Evolutionary conservation across 1,284 basidiomycete species (phyloP), one percentile per base, ranked within the genome.

Genomic region (Cryptococcus floricola): DNA sequence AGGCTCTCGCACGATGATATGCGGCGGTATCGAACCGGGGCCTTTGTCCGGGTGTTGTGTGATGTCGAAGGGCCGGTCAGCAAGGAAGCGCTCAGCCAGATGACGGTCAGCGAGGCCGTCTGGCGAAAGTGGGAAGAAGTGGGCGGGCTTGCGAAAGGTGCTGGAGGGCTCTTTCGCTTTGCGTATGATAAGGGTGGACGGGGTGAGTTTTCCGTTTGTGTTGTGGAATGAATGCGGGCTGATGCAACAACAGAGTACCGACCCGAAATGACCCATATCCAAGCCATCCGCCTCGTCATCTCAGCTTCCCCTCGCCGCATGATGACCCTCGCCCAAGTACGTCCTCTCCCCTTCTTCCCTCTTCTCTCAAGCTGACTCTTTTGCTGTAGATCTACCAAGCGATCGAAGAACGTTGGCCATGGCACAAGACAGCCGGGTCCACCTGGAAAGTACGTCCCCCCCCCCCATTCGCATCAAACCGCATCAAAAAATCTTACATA

Each of bases 321-420:
- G 59, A 56, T 69, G 53, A 67, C 67, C 9, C 60, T 69, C 28
- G 55, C 59, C 41, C 64, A 67, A 46, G 67, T 69, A 28, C 45
- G 65, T 52, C 25, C 12, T 14, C 12, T 37, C 23, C 23, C 19
- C 23, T 2, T 23, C 18, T 13, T 10, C 3, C 16, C 42, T 12
- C 18, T 14, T n/a, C 2, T 37, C 8, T 27, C 5, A n/a, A n/a
- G n/a, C 37, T 23, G 19, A 46, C 43, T n/a, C 8, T 2, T 18
- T 14, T 28, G n/a, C 25, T 14, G 14, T 49, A 69, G 67, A 69
- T 69, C 47, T 69, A 67, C 53, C 59, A 64, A 43, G 67, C 65
- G 7, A 65, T 67, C 52, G 65, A 67, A 49, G 65, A 67, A 48
- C 57, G 67, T 7, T 69, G 67, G 67, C 67, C 67, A 18, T 63